phyloP scores from a whole-genome alignment of 257 asterid species.

The Salvia rosmarinus region DNA sequence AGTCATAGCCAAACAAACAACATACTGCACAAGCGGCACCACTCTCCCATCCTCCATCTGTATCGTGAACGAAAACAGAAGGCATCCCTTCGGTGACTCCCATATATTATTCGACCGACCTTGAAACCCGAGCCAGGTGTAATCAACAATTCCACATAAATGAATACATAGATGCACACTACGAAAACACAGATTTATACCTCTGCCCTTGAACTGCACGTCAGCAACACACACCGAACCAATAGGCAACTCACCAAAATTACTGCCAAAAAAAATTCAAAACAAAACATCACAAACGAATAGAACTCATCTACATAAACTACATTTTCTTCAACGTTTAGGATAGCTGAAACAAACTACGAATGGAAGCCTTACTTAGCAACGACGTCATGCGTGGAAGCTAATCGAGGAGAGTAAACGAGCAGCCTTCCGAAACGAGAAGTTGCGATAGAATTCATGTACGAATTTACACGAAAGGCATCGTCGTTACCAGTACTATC shows the following conservation, averaged over 20 bases:
- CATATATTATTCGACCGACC: constrained; percentile 85
- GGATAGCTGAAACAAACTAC: background rate
- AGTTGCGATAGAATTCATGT: constrained; percentile 57
- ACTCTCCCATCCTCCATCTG: constrained; percentile 95
- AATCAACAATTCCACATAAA: constrained; percentile 24
- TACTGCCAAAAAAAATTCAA: constrained; percentile 47
- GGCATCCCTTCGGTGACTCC: constrained; percentile 99
- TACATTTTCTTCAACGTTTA: constrained; percentile 13
- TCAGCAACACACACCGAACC: constrained; percentile 93
- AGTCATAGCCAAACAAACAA: constrained; percentile 82
- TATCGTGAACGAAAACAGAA: constrained; percentile 79
- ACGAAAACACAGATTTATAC: constrained; percentile 43
- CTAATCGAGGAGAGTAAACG: constrained; percentile 68
- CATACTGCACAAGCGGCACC: constrained; percentile 88
- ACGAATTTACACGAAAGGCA: constrained; percentile 50
- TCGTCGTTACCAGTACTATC: constrained; percentile 36
- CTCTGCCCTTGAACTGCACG: constrained; percentile 91
- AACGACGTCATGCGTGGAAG: constrained; percentile 85
- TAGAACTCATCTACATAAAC: background rate
- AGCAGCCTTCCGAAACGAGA: constrained; percentile 68
- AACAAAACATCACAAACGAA: constrained; percentile 9
- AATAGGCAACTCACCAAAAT: constrained; percentile 71
- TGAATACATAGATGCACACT: background rate
- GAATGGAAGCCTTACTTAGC: constrained; percentile 49
- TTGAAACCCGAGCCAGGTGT: constrained; percentile 35